phyloP scores from a whole-genome alignment of 179 eudicot genomes.

The Heliamphora pulchella region DNA sequence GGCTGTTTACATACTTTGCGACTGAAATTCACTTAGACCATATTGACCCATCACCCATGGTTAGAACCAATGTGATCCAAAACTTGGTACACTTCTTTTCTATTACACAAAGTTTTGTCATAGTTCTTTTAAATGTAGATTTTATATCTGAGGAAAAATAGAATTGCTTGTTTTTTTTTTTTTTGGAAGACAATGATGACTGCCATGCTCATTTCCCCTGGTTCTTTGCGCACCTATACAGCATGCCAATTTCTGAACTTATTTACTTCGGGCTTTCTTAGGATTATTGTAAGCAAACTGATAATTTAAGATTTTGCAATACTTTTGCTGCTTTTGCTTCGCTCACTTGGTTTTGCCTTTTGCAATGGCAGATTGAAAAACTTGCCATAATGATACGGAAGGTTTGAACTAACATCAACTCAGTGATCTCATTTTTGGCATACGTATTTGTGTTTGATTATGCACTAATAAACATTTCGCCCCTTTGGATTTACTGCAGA shows the following conservation, averaged over 20 bases:
- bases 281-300: constrained; percentile 3
- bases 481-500: constrained; percentile 39
- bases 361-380: constrained; percentile 57
- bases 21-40: background rate
- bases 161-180: background rate
- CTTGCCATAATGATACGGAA: constrained; percentile 72
- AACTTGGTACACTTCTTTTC: background rate
- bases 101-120: background rate
- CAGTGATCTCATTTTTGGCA: constrained; percentile 8
- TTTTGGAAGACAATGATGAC: background rate
- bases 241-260: background rate
- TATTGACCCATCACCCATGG: constrained; percentile 3
- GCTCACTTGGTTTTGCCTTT: constrained; percentile 12
- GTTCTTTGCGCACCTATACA: background rate
- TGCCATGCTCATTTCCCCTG: background rate
- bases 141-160: background rate
- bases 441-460: background rate
- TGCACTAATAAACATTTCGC: constrained; percentile 10
- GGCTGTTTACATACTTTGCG: too few species aligned
- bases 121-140: background rate
- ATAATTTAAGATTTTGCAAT: background rate
- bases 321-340: constrained; percentile 1
- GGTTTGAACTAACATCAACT: constrained; percentile 35
- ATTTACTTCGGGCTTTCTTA: background rate
- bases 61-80: background rate